Evolutionary conservation across 2,329 filamentous ascomycete genomes (phyloP).

Genomic region (Curvularia lunata): DNA sequence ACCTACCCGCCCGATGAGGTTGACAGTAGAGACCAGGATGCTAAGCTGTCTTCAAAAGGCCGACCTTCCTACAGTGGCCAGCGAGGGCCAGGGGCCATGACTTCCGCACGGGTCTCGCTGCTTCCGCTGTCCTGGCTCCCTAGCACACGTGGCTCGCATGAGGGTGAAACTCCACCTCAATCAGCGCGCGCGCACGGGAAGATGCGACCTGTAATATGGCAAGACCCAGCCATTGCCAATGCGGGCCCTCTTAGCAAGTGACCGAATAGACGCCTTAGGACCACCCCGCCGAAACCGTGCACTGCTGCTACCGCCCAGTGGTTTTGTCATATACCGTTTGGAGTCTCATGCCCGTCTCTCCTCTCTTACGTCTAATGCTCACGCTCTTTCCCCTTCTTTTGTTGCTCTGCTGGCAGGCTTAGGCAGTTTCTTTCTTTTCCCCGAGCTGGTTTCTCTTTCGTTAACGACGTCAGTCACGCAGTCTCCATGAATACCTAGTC

Average conservation of each 20-base stretch:
- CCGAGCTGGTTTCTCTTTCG: conserved; percentile 45
- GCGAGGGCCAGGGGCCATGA: conserved; percentile 20
- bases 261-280: conserved; percentile 48
- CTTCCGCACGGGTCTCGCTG: conserved; percentile 41
- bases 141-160: conserved; percentile 38
- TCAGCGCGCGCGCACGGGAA: conserved; percentile 40
- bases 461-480: conserved; percentile 42
- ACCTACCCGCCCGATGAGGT: conserved; percentile 1
- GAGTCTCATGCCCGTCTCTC: conserved; percentile 47
- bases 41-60: conserved; percentile 28
- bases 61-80: conserved; percentile 26
- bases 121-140: conserved; percentile 41
- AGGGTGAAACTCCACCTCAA: conserved; percentile 47
- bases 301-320: conserved; percentile 39
- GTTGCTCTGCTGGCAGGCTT: conserved; percentile 51
- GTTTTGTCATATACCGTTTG: conserved; percentile 50
- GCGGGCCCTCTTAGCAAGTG: conserved; percentile 35
- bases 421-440: conserved; percentile 43
- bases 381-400: conserved; percentile 45
- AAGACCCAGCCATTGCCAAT: conserved; percentile 36
- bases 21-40: conserved; percentile 16
- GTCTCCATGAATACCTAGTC: conserved; percentile 49
- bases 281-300: conserved; percentile 48
- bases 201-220: conserved; percentile 36
- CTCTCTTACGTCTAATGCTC: conserved; percentile 46